A percentile compares a stretch with the other conserved stretches of the same genome.
Conservation (phyloP, 768 basidiomycete species). For the Solioccasus polychromus region DNA sequence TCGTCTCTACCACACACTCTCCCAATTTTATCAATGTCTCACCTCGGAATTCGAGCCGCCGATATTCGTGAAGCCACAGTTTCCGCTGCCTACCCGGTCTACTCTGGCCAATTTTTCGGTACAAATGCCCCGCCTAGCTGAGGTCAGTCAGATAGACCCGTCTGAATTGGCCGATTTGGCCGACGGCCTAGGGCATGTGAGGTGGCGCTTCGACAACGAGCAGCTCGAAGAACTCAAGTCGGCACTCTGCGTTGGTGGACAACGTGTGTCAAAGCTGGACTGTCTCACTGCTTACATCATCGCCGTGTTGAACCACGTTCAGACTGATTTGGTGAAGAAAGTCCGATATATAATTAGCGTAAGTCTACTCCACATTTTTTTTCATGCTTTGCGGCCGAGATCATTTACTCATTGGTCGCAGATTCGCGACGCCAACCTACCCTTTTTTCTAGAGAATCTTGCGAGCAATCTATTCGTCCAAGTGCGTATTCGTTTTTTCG, state of each 20-base stretch:
- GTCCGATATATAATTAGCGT: constrained; percentile 28
- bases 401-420: no score
- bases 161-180: constrained; percentile 7
- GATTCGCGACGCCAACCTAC: no score
- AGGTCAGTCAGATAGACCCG: constrained; percentile 8
- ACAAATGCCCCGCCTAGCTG: constrained; percentile 19
- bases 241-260: background rate
- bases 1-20: constrained; percentile 26
- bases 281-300: constrained; percentile 30
- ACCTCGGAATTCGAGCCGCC: constrained; percentile 5
- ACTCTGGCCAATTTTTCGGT: constrained; percentile 11
- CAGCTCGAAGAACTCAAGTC: constrained; percentile 9
- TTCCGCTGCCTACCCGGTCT: constrained; percentile 7
- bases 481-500: no score
- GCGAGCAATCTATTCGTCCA: no score
- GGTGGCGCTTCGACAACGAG: constrained; percentile 1
- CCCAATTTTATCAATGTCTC: constrained; percentile 23
- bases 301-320: constrained; percentile 15
- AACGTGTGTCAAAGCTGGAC: constrained; percentile 21
- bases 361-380: no score
- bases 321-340: constrained; percentile 3
- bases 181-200: constrained; percentile 3
- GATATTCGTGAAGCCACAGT: constrained; percentile 17
- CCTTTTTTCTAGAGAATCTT: no score
- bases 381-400: no score